Evolutionary conservation across 805 yeast genomes (phyloP), one percentile per base, ranked within the genome.

Genomic region (Scheffersomyces ergatensis): DNA sequence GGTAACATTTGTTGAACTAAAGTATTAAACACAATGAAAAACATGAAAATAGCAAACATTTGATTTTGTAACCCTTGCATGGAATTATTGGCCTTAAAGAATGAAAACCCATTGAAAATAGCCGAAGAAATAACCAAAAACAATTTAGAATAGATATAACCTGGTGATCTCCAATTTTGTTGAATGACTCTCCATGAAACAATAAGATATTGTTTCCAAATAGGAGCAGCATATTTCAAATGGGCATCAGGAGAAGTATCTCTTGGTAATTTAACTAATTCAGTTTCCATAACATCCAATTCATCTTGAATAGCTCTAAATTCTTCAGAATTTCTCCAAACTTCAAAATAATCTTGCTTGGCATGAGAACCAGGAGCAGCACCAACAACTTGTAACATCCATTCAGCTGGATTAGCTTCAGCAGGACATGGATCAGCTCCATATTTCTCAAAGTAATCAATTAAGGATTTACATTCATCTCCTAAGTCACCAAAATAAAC

Each of bases 301-400:
- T 85, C 92, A 2, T 56, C 62, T 42, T 78, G 74, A 26, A 85
- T 78, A 5, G 72, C 80, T 39, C 63, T 54, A 51, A 76, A 77
- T 57, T 88, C 89, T 0, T 62, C 62, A 27, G 95, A 86, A 36
- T 74, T 72, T 58, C 76, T 63, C 96, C 97, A 87, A 36, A 84
- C 88, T 54, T 85, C 83, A 54, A 78, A 72, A 54, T 82, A 85
- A 60, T 85, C 86, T 62, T 81, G 85, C 36, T 71, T 70, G 15
- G 89, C 85, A 50, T 79, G 83, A 26, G 87, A 78, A 39, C 89
- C 89, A 5, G 89, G 89, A 26, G 89, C 89, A 39, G 89, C 89
- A 54, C 90, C 89, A 53, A 83, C 84, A 47, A 82, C 85, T 47
- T 85, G 85, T 63, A 89, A 70, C 95, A 89, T 89, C 93, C 95